These are phyloP conservation scores for Rhamnella rubrinervis DNA, from an alignment of 331 rosid genomes.

Conservation along the genomic window DNA sequence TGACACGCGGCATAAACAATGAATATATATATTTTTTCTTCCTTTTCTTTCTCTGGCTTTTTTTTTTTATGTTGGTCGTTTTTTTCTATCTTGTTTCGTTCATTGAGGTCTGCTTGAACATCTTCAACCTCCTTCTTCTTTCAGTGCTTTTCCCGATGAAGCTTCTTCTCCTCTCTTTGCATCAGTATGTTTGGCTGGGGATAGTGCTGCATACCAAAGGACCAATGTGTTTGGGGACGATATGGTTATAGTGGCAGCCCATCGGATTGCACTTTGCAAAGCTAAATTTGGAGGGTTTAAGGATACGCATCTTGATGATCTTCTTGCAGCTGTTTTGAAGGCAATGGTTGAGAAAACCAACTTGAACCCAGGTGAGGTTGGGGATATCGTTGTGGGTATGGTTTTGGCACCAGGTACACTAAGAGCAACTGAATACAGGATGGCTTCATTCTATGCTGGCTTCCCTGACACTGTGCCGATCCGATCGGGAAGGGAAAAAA, in stretches of 20 bases:
- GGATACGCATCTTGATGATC: no score
- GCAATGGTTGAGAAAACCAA: constrained; percentile 81
- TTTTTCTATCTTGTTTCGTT: no score
- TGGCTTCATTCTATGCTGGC: constrained; percentile 99
- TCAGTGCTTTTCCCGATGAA: no score
- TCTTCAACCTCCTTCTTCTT: no score
- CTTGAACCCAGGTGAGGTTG: constrained; percentile 81
- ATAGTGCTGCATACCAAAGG: constrained; percentile 88
- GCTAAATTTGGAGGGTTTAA: neutral
- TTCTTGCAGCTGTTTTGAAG: constrained; percentile 28
- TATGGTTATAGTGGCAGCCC: constrained; percentile 76
- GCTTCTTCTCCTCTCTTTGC: constrained; percentile 12
- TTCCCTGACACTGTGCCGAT: constrained; percentile 44
- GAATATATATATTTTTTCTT: no score
- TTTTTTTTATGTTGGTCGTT: no score
- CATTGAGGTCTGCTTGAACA: no score
- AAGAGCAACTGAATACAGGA: constrained; percentile 96
- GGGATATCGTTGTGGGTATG: constrained; percentile 87
- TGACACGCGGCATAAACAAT: no score
- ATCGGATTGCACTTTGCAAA: constrained; percentile 81
- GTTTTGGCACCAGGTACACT: constrained; percentile 90
- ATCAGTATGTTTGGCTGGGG: constrained; percentile 83
- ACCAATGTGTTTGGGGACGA: constrained; percentile 69
- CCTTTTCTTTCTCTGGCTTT: no score
- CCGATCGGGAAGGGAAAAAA: no score